These are phyloP conservation scores for Amphichorda felina DNA, from an alignment of 2,329 filamentous ascomycete genomes.

Conservation along the genomic window DNA sequence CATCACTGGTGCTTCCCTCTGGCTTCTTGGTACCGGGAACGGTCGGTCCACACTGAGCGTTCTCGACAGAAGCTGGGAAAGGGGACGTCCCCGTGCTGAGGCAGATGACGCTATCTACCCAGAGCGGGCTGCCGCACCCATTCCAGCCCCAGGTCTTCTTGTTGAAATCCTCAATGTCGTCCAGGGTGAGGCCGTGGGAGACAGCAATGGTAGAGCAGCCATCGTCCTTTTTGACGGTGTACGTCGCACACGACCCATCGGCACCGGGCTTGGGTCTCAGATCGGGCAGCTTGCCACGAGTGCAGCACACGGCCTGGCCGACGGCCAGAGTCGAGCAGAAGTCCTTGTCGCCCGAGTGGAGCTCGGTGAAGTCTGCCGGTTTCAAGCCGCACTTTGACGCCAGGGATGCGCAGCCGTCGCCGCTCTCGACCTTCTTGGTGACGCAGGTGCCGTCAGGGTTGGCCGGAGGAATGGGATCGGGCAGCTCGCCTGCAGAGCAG, in stretches of 20 bases:
- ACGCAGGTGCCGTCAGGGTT: slow-evolving; percentile 13
- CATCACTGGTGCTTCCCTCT: slow-evolving; percentile 11
- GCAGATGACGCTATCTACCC: slow-evolving; percentile 12
- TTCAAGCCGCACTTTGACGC: slow-evolving; percentile 24
- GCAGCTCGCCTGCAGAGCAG: slow-evolving; percentile 9
- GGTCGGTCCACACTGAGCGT: slow-evolving; percentile 28
- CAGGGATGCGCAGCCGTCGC: slow-evolving; percentile 21
- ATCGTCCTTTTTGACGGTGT: slow-evolving; percentile 16
- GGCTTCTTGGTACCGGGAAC: slow-evolving; percentile 23
- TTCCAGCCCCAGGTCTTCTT: slow-evolving; percentile 25
- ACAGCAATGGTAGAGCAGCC: slow-evolving; percentile 22
- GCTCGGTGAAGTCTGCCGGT: slow-evolving; percentile 17
- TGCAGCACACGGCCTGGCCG: slow-evolving; percentile 23
- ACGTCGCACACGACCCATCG: slow-evolving; percentile 16
- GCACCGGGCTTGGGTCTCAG: slow-evolving; percentile 17
- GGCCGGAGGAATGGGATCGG: slow-evolving; percentile 7
- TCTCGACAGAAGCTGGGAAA: slow-evolving; percentile 10
- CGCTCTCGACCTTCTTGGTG: slow-evolving; percentile 15
- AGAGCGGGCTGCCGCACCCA: slow-evolving; percentile 16
- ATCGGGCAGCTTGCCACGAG: slow-evolving; percentile 19
- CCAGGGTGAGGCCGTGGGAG: slow-evolving; percentile 18
- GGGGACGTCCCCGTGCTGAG: slow-evolving; percentile 17
- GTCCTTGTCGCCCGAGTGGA: slow-evolving; percentile 13
- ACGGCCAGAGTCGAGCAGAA: slow-evolving; percentile 15
- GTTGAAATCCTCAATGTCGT: slow-evolving; percentile 23